Percentiles rank a stretch among this genome's conserved stretches.
Conservation (phyloP, 306 rosid species). For the Betula pendula region DNA sequence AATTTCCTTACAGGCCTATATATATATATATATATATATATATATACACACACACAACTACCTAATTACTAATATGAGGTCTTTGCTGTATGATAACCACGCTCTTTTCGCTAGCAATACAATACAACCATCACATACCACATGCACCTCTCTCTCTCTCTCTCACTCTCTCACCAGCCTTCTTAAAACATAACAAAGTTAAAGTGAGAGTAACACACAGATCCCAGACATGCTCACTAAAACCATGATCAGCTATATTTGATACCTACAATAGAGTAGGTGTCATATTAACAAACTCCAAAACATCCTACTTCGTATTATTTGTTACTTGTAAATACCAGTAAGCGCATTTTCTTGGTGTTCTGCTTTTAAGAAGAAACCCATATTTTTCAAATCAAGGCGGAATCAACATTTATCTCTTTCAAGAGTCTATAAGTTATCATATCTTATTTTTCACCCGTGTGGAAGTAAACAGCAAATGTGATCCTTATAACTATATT, state of each 20-base stretch:
- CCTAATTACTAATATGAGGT: not conserved
- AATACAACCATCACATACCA: not conserved
- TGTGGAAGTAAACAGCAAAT: not conserved
- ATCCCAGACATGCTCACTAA: not conserved
- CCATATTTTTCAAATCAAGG: not conserved
- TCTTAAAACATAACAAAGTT: not conserved
- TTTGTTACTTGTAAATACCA: not conserved
- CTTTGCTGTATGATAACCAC: not conserved
- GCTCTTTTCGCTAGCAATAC: too few species aligned
- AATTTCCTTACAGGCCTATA: not conserved
- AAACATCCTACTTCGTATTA: not conserved
- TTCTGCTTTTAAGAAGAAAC: not conserved
- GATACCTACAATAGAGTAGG: not conserved
- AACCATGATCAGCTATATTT: not conserved
- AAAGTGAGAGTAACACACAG: not conserved
- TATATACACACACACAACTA: too few species aligned
- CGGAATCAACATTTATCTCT: not conserved
- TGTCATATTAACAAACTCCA: not conserved
- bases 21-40: too few species aligned
- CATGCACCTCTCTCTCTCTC: not conserved
- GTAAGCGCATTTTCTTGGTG: not conserved
- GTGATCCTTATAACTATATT: not conserved
- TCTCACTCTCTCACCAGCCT: not conserved
- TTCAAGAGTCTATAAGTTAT: not conserved
- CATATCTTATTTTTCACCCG: not conserved